Percentiles rank a stretch among this genome's conserved stretches.
These are phyloP conservation scores for Auricularia cornea DNA, from an alignment of 768 basidiomycete species.

Conservation along the genomic window DNA sequence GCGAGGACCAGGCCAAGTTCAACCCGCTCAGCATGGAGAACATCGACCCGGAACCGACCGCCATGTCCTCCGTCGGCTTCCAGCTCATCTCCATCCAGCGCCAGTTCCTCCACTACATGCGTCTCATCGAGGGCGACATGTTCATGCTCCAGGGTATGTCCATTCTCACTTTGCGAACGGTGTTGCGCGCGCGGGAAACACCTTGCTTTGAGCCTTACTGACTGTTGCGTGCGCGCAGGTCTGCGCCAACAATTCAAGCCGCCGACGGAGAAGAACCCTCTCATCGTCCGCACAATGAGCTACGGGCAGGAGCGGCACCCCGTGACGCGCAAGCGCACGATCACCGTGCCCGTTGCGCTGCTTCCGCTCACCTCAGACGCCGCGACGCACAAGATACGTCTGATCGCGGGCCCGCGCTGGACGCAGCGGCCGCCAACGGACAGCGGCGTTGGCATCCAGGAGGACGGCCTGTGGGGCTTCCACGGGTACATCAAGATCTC, in stretches of 20 bases:
- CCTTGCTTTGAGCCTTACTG: too few species aligned
- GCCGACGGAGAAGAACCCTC: slow-evolving; percentile 47
- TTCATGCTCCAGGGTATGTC: slow-evolving; percentile 71
- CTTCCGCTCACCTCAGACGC: slow-evolving; percentile 56
- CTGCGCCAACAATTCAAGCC: slow-evolving; percentile 75
- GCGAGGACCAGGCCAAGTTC: neutral
- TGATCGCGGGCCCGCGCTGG: slow-evolving; percentile 88
- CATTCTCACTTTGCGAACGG: too few species aligned
- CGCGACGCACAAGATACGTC: slow-evolving; percentile 75
- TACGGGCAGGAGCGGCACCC: slow-evolving; percentile 76
- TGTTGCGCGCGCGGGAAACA: too few species aligned
- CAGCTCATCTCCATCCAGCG: slow-evolving; percentile 34
- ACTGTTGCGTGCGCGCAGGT: slow-evolving; percentile 32
- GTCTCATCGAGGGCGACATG: slow-evolving; percentile 84
- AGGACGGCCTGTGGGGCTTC: slow-evolving; percentile 35
- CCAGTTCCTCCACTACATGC: slow-evolving; percentile 64
- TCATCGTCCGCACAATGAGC: slow-evolving; percentile 65
- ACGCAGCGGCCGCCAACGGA: slow-evolving; percentile 62
- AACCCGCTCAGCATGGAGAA: neutral
- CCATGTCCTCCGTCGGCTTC: neutral
- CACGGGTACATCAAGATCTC: slow-evolving; percentile 87
- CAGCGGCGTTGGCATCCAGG: slow-evolving; percentile 42
- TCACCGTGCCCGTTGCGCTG: slow-evolving; percentile 66
- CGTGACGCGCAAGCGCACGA: slow-evolving; percentile 55
- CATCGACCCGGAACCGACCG: neutral